Conservation (phyloP, 176 grass and related monocot species). For the Elaeis guineensis region DNA sequence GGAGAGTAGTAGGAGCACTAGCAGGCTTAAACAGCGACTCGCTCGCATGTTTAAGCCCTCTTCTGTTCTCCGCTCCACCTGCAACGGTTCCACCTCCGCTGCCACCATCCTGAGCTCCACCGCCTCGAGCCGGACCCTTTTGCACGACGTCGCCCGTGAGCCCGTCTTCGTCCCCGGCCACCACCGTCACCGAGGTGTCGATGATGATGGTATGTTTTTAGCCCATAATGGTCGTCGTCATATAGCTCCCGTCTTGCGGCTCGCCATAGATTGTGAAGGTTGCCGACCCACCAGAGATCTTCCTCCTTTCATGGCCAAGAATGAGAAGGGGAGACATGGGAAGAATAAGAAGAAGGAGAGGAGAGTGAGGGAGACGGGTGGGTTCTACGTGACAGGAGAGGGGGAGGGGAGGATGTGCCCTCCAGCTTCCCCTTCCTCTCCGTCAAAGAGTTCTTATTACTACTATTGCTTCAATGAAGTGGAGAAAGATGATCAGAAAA, state of each 20-base stretch:
- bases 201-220: too few relatives aligned
- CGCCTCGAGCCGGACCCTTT: slow-evolving; percentile 13
- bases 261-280: slow-evolving; percentile 22
- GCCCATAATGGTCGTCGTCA: too few relatives aligned
- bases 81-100: slow-evolving; percentile 53
- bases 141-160: slow-evolving; percentile 15
- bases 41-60: slow-evolving; percentile 61
- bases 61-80: slow-evolving; percentile 56
- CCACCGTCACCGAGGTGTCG: neutral
- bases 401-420: slow-evolving; percentile 11
- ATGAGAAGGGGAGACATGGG: neutral
- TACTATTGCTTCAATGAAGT: neutral
- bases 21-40: slow-evolving; percentile 58
- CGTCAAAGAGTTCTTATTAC: slow-evolving; percentile 29
- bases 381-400: slow-evolving; percentile 12
- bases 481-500: neutral
- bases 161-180: slow-evolving; percentile 17
- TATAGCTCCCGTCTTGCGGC: neutral
- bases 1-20: slow-evolving; percentile 26
- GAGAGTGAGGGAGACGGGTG: slow-evolving; percentile 22
- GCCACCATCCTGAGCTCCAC: slow-evolving; percentile 15
- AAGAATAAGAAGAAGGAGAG: slow-evolving; percentile 13
- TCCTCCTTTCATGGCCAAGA: neutral
- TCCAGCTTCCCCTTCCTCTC: slow-evolving; percentile 44
- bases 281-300: slow-evolving; percentile 5